Percentiles rank a stretch among this genome's conserved stretches.
These are phyloP conservation scores for Hanseniaspora mollemarum DNA, from an alignment of 805 yeast genomes.

Conservation along the genomic window DNA sequence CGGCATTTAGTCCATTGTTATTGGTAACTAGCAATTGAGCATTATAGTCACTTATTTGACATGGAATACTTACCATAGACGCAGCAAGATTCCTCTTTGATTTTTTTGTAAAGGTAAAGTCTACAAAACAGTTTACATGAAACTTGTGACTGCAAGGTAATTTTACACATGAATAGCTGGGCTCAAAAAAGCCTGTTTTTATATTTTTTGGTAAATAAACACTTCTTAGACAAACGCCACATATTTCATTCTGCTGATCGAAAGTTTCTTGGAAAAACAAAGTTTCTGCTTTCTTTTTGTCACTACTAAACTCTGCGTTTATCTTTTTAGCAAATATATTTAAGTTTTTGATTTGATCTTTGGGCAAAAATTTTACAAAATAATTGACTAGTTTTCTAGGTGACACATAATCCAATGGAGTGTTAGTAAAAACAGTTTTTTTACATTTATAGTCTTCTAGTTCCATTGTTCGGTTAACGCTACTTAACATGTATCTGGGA, in stretches of 20 bases:
- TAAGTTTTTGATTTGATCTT: background rate
- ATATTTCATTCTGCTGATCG: background rate
- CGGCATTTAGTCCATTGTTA: too few species aligned
- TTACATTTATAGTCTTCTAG: conserved; percentile 1
- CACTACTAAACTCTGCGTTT: too few species aligned
- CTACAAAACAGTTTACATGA: background rate
- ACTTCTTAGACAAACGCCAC: conserved; percentile 3
- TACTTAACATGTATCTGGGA: background rate
- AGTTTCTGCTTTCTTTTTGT: background rate
- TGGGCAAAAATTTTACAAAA: conserved; percentile 4
- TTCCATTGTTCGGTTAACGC: background rate
- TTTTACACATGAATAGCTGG: background rate
- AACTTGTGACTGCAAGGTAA: conserved; percentile 7
- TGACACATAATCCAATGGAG: background rate
- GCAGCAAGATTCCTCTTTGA: background rate
- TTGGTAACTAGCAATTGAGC: too few species aligned
- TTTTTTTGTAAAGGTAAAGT: background rate
- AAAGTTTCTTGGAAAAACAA: background rate
- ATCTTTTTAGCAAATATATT: background rate
- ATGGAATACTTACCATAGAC: too few species aligned
- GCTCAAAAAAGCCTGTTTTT: background rate
- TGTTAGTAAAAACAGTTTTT: background rate
- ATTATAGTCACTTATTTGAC: too few species aligned
- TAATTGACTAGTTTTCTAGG: background rate
- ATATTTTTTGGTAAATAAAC: conserved; percentile 3